These are phyloP conservation scores for Eutrema salsugineum DNA, from an alignment of 441 rosid genomes.

Conservation along the genomic window DNA sequence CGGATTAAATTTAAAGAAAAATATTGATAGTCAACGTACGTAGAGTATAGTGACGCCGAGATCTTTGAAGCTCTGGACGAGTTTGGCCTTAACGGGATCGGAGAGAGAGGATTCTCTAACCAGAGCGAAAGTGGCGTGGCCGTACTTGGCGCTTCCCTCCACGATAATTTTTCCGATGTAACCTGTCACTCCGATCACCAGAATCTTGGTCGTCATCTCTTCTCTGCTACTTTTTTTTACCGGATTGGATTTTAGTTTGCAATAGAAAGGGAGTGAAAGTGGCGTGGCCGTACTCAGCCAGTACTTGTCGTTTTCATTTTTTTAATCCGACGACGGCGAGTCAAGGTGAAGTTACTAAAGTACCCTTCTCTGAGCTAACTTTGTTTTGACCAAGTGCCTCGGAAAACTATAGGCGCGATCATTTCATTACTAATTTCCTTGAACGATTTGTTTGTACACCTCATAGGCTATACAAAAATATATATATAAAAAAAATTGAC, in stretches of 20 bases:
- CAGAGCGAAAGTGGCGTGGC: slow-evolving; percentile 48
- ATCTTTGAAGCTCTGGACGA: slow-evolving; percentile 41
- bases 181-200: slow-evolving; percentile 59
- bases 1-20: background rate
- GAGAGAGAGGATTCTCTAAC: slow-evolving; percentile 45
- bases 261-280: background rate
- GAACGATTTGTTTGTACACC: too few species aligned
- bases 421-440: too few species aligned
- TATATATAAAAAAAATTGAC: too few species aligned
- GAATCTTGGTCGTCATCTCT: slow-evolving; percentile 40
- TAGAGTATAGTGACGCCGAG: slow-evolving; percentile 42
- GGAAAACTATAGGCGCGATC: too few species aligned
- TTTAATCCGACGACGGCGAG: too few species aligned
- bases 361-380: too few species aligned
- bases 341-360: too few species aligned
- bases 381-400: too few species aligned
- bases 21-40: slow-evolving; percentile 20
- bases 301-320: too few species aligned
- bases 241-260: background rate
- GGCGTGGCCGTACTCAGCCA: too few species aligned
- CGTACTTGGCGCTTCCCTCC: slow-evolving; percentile 44
- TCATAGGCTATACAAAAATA: too few species aligned
- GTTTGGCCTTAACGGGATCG: slow-evolving; percentile 38
- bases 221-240: slow-evolving; percentile 25
- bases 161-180: slow-evolving; percentile 45